Conservation (phyloP, 495 filamentous ascomycete species). For the Penicillium arizonense region DNA sequence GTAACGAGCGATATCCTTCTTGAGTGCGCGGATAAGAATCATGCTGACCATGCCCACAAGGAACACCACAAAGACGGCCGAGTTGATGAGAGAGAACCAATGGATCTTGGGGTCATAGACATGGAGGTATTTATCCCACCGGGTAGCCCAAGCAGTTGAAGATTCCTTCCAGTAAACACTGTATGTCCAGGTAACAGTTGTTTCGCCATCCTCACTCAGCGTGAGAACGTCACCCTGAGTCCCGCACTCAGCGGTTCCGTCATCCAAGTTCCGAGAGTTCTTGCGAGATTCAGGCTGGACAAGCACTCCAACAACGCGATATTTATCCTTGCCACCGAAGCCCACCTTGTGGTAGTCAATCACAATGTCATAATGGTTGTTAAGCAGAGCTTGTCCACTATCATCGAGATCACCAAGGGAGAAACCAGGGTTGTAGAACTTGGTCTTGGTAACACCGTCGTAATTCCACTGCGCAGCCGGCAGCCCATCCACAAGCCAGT, state of each 20-base stretch:
- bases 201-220: conserved; percentile 65
- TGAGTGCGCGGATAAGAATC: conserved; percentile 79
- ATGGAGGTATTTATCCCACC: conserved; percentile 97
- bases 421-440: conserved; percentile 88
- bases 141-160: conserved; percentile 83
- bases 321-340: conserved; percentile 56
- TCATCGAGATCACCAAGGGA: conserved; percentile 67
- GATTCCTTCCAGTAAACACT: conserved; percentile 82
- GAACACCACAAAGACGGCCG: conserved; percentile 89
- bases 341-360: conserved; percentile 85
- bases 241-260: conserved; percentile 62
- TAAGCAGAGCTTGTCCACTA: conserved; percentile 57
- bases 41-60: conserved; percentile 86
- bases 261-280: conserved; percentile 53
- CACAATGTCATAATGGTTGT: conserved; percentile 94
- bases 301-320: conserved; percentile 85
- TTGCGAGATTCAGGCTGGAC: conserved; percentile 75
- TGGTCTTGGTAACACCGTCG: conserved; percentile 68
- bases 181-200: conserved; percentile 82
- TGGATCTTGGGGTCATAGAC: conserved; percentile 96
- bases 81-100: conserved; percentile 96
- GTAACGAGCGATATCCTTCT: conserved; percentile 93
- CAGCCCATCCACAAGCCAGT: conserved; percentile 93
- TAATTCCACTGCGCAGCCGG: conserved; percentile 77
- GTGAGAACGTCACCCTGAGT: conserved; percentile 47